These are phyloP conservation scores for Vitellaria paradoxa DNA, from an alignment of 179 eudicot genomes.

Conservation along the genomic window DNA sequence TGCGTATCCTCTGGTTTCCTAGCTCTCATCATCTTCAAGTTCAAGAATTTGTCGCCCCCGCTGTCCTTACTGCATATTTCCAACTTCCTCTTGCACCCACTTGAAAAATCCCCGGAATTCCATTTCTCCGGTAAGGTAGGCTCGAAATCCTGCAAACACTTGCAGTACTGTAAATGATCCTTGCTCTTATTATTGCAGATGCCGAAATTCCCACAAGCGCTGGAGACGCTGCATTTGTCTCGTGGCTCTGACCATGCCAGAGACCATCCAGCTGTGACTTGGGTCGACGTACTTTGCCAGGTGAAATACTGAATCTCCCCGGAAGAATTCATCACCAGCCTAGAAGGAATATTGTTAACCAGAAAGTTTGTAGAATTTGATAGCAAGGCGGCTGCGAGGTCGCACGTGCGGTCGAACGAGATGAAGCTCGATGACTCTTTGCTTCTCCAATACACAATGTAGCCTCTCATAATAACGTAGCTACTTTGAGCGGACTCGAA, in stretches of 20 bases:
- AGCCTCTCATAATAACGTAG: background rate
- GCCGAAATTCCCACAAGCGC: background rate
- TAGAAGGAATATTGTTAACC: background rate
- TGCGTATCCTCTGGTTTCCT: background rate
- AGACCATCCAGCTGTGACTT: slow-evolving; percentile 4
- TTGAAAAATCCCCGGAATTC: background rate
- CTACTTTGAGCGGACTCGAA: background rate
- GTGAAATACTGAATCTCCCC: slow-evolving; percentile 20
- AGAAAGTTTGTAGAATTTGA: background rate
- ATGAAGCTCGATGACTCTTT: background rate
- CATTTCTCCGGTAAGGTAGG: background rate
- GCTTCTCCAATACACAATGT: slow-evolving; percentile 16
- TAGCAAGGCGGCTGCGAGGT: background rate
- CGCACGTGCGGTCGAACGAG: background rate
- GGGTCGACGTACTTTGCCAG: background rate
- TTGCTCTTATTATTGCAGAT: background rate
- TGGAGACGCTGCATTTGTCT: background rate
- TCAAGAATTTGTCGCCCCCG: slow-evolving; percentile 13
- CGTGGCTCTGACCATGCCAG: slow-evolving; percentile 18
- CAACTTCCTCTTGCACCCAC: background rate
- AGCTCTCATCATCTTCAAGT: slow-evolving; percentile 24
- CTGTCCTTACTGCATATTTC: background rate
- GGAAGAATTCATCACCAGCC: slow-evolving; percentile 17
- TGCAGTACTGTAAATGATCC: background rate
- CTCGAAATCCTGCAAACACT: background rate